A percentile compares a stretch with the other conserved stretches of the same genome.
Evolutionary conservation across 257 asterid genomes (phyloP).

Genomic region (Solanum sparsipilum): DNA sequence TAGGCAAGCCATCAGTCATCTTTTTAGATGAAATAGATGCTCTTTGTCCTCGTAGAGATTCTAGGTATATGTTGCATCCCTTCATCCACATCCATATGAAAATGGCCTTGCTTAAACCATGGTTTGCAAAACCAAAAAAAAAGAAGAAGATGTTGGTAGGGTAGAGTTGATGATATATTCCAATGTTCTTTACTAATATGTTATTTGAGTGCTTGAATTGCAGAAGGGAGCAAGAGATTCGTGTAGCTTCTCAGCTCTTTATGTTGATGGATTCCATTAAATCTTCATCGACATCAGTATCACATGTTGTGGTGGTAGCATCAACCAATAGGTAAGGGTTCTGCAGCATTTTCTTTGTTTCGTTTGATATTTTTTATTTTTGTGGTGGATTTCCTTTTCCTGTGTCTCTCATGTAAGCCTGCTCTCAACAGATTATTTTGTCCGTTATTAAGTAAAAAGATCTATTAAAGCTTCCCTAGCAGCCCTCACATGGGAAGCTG

Average conservation of each 20-base stretch:
- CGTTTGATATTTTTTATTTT: neutral
- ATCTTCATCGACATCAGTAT: slow-evolving; percentile 31
- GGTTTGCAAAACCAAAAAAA: neutral
- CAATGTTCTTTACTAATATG: neutral
- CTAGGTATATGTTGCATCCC: slow-evolving; percentile 40
- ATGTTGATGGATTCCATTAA: slow-evolving; percentile 77
- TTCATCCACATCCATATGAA: neutral
- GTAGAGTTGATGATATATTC: neutral
- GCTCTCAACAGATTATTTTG: neutral
- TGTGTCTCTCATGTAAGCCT: neutral
- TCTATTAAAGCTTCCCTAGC: neutral
- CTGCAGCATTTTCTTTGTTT: neutral
- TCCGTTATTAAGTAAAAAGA: neutral
- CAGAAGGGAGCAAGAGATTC: slow-evolving; percentile 84
- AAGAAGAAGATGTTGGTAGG: neutral
- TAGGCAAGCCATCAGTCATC: slow-evolving; percentile 78
- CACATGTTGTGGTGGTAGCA: slow-evolving; percentile 82
- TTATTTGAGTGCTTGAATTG: slow-evolving; percentile 7
- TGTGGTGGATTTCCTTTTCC: neutral
- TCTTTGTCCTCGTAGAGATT: slow-evolving; percentile 82
- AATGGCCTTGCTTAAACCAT: neutral
- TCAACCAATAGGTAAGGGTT: slow-evolving; percentile 72
- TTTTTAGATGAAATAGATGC: slow-evolving; percentile 95
- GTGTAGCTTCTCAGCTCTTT: slow-evolving; percentile 77
- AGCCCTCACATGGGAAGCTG: neutral